Conservation (phyloP, 2,329 filamentous ascomycete genomes). For the Ascochyta clinopodiicola region DNA sequence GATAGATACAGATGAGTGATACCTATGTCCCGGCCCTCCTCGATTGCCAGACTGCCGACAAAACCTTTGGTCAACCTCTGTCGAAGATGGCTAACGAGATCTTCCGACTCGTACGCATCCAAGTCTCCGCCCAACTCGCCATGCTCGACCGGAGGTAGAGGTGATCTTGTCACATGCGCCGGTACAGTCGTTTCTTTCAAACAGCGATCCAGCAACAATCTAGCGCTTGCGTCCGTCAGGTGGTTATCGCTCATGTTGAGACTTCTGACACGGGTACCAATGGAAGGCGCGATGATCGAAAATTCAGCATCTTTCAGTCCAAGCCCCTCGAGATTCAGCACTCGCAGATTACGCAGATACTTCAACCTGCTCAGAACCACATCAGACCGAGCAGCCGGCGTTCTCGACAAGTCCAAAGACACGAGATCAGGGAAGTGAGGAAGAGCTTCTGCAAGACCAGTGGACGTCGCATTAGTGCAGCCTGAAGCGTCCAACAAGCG, state of each 20-base stretch:
- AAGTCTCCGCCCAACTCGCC: constrained; percentile 46
- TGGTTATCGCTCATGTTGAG: constrained; percentile 65
- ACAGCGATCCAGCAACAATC: constrained; percentile 59
- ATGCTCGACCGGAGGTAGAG: constrained; percentile 31
- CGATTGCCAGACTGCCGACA: constrained; percentile 61
- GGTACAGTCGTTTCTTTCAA: constrained; percentile 45
- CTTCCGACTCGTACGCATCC: constrained; percentile 47
- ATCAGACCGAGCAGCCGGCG: constrained; percentile 56
- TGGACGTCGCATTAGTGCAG: constrained; percentile 65
- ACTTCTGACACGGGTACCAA: constrained; percentile 60
- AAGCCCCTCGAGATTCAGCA: constrained; percentile 63
- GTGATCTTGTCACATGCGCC: constrained; percentile 18
- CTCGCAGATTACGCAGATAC: constrained; percentile 58
- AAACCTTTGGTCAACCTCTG: constrained; percentile 48
- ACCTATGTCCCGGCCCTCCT: constrained; percentile 61
- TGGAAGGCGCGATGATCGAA: constrained; percentile 58
- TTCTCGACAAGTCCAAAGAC: constrained; percentile 66
- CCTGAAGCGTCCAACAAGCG: constrained; percentile 63
- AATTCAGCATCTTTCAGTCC: constrained; percentile 62
- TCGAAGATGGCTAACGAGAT: constrained; percentile 61
- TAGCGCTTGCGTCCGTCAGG: constrained; percentile 63
- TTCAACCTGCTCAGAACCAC: constrained; percentile 57
- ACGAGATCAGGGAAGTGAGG: constrained; percentile 61
- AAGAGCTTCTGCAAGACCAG: constrained; percentile 59
- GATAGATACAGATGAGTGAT: constrained; percentile 67